Evolutionary conservation across 305 asterid genomes (phyloP), one percentile per base, ranked within the genome.

Genomic region (Euphrasia arctica): DNA sequence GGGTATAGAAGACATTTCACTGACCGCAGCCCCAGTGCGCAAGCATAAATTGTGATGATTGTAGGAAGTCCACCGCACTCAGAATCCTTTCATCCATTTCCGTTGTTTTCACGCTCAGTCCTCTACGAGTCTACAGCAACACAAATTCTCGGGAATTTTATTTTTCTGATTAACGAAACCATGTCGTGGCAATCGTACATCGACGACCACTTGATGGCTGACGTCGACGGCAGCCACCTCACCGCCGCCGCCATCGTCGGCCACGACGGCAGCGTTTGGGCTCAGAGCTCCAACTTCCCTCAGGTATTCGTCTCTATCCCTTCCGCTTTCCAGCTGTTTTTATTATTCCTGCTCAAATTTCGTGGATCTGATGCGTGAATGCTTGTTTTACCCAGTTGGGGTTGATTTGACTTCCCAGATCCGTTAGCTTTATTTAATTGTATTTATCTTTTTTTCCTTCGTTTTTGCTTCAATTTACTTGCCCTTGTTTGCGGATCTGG

Each of bases 161-260:
- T 39, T 36, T 39, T 36, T 48, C 42, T 32, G 54, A 32, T 49
- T 2, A 1, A 10, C 71, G 52, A 48, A 73, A 79, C 79, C 75
- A 86, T 80, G 85, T 80, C 85, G 77, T 80, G 85, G 85, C 85
- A 80, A 77, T 71, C 82, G 8, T 80, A 80, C 82, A 74, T 80
- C 41, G 85, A 80, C 58, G 85, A 80, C 74, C 80, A 80, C 70
- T 74, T 80, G 85, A 77, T 80, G 85, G 82, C 78, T 62, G 85
- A 77, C 0, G 15, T 71, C 39, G 85, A 80, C 70, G 82, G 80
- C 70, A 2, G 47, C 74, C 78, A 74, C 60, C 85, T 80, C 66
- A 66, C 80, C 54, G 62, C 85, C 64, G 29, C 85, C 58, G 85
- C 85, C 56, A 80, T 80, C 68, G n/a, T 80, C 10, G 85, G 85